A percentile compares a stretch with the other conserved stretches of the same genome.
Evolutionary conservation across 2,329 filamentous ascomycete species (phyloP).

Genomic region (Hymenoscyphus fructigenus): DNA sequence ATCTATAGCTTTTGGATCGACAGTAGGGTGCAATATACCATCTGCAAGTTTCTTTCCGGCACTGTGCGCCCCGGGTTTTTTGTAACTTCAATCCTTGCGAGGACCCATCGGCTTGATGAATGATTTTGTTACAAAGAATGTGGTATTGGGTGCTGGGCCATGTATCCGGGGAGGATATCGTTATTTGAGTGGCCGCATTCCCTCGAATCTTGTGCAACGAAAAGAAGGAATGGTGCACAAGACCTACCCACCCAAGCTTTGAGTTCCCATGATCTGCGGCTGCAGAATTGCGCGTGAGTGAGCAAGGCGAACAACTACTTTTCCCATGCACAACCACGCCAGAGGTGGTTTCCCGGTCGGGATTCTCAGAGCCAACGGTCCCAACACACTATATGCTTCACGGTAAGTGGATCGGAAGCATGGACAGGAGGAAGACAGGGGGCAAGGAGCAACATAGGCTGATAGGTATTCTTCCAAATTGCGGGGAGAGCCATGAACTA

Average conservation of each 20-base stretch:
- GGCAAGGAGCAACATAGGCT: conserved; percentile 6
- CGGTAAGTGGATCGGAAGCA: conserved; percentile 8
- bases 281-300: background rate
- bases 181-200: conserved; percentile 4
- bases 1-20: conserved; percentile 16
- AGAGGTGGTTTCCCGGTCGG: conserved; percentile 4
- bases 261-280: background rate
- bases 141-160: background rate
- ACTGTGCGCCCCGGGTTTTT: conserved; percentile 19
- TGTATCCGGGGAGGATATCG: background rate
- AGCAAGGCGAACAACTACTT: background rate
- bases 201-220: background rate
- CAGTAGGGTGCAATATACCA: conserved; percentile 11
- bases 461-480: conserved; percentile 5
- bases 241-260: background rate
- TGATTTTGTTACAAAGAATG: background rate
- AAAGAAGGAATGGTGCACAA: background rate
- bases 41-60: conserved; percentile 14
- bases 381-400: conserved; percentile 14
- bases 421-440: conserved; percentile 9
- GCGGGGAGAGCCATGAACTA: conserved; percentile 8
- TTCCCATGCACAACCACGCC: conserved; percentile 7
- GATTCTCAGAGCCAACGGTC: conserved; percentile 6
- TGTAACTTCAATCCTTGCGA: conserved; percentile 15
- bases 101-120: conserved; percentile 9